A percentile compares a stretch with the other conserved stretches of the same genome.
phyloP scores from a whole-genome alignment of 1,139 yeast genomes.

The Saccharomyces hybrid region DNA sequence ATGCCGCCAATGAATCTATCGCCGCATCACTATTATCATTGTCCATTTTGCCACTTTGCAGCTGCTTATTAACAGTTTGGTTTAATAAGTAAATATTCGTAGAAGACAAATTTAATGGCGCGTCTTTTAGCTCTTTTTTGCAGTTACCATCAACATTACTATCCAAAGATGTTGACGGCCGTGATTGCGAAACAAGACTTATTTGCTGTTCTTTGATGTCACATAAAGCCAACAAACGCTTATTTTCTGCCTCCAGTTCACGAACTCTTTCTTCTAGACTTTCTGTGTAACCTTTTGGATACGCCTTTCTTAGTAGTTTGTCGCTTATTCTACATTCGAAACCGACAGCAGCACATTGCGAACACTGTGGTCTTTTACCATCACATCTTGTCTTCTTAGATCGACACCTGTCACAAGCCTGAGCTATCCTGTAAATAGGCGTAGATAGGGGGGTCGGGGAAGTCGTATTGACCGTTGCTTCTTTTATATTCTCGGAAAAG shows the following conservation, averaged over 20 bases:
- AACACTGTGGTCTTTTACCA: conserved; percentile 41
- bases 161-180: neutral
- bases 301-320: conserved; percentile 60
- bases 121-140: neutral
- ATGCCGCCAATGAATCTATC: conserved; percentile 7
- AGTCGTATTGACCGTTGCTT: neutral
- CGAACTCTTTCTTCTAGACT: conserved; percentile 54
- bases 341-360: conserved; percentile 59
- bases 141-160: neutral
- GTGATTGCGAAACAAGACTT: conserved; percentile 23
- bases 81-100: conserved; percentile 30
- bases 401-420: conserved; percentile 82
- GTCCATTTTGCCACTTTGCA: conserved; percentile 3
- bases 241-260: conserved; percentile 54
- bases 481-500: neutral
- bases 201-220: conserved; percentile 59
- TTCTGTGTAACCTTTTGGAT: conserved; percentile 71
- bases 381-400: conserved; percentile 52
- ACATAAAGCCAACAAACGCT: conserved; percentile 42
- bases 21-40: neutral
- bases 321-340: conserved; percentile 72
- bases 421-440: conserved; percentile 45
- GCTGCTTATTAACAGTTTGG: conserved; percentile 10
- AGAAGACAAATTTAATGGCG: conserved; percentile 25
- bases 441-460: conserved; percentile 27